Base-by-base conservation (phyloP, 306 rosid species). In the Trifolium subterraneum region DNA sequence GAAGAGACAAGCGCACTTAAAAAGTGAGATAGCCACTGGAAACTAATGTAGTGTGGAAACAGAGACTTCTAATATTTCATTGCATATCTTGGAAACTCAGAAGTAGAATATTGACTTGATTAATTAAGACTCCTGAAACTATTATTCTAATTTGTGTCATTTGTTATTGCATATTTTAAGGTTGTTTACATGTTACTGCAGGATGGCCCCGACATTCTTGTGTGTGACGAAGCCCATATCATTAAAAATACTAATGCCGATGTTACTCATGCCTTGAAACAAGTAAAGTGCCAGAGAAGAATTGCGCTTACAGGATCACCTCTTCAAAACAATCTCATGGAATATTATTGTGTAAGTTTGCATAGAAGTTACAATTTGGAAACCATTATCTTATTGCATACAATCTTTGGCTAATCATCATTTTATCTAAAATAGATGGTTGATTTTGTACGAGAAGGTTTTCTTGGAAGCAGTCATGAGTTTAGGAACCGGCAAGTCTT, bases 361-460 rank as follows among this genome's bases (percentile, higher is more conserved):
- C 22, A 6, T 35, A 27, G 52, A 64, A 48, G 78, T 68, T 64
- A 54, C 18, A 70, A 64, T 78, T 22, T 73, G 51, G 18, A 42
- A 29, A 3, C 54, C 54, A 69, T 78, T 16, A 50, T 63, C 64
- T 41, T 68, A 23, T 75, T 68, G 16, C 8, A 6, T 75, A 23
- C 68, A 33, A 12, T 47, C 56, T 59, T 65, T 82, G 78, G 74
- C 45, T 50, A 56, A 47, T 70, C 15, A 8, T 27, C 52, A 56
- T 78, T 83, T 67, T 74, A 35, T 84, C 59, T 76, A 42, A 71
- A 63, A 85, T 89, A 94, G 99, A 94, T 94, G 99, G 99, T 94
- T 87, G 99, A 94, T 85, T 94, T 94, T 92, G 99, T 94, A 55
- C 85, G 99, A 78, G 99, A 94, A 83, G 97, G 99, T 71, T 94